A percentile compares a stretch with the other conserved stretches of the same genome.
Conservation (phyloP, 768 basidiomycete genomes). For the Psilocybe azurescens region DNA sequence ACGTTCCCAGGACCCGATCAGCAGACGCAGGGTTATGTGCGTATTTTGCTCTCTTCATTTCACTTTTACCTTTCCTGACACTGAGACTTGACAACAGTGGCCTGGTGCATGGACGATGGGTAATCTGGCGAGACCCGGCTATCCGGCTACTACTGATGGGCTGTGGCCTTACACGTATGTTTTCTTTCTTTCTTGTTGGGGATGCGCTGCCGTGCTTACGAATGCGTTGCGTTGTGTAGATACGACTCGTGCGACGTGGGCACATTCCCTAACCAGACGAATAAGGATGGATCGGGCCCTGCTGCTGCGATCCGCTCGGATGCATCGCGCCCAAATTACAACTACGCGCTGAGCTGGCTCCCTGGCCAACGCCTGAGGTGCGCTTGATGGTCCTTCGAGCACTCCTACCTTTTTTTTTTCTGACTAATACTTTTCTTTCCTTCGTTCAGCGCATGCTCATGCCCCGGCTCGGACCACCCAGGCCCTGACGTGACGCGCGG, state of each 20-base stretch:
- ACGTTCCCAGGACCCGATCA: conserved; percentile 64
- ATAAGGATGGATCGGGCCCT: conserved; percentile 55
- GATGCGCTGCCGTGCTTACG: not conserved
- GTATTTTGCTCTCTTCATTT: conserved; percentile 23
- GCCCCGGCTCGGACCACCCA: conserved; percentile 76
- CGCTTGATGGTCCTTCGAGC: conserved; percentile 31
- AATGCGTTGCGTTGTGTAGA: conserved; percentile 29
- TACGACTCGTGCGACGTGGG: conserved; percentile 78
- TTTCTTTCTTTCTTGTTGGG: not conserved
- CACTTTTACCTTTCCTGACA: not conserved
- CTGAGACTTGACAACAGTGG: conserved; percentile 52
- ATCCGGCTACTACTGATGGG: conserved; percentile 80
- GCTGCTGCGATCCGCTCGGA: conserved; percentile 61
- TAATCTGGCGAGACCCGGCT: conserved; percentile 84
- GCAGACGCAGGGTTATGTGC: conserved; percentile 52
- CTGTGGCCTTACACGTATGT: conserved; percentile 82
- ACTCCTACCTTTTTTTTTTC: conserved; percentile 24
- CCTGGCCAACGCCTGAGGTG: conserved; percentile 79
- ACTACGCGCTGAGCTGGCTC: conserved; percentile 72
- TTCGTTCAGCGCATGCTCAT: conserved; percentile 69
- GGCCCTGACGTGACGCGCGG: conserved; percentile 62
- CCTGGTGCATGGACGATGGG: conserved; percentile 91
- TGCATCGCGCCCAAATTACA: conserved; percentile 53
- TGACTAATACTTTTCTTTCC: not conserved
- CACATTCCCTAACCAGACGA: conserved; percentile 77